phyloP scores from a whole-genome alignment of 2,329 filamentous ascomycete species.

The Tetracladium maxilliforme region DNA sequence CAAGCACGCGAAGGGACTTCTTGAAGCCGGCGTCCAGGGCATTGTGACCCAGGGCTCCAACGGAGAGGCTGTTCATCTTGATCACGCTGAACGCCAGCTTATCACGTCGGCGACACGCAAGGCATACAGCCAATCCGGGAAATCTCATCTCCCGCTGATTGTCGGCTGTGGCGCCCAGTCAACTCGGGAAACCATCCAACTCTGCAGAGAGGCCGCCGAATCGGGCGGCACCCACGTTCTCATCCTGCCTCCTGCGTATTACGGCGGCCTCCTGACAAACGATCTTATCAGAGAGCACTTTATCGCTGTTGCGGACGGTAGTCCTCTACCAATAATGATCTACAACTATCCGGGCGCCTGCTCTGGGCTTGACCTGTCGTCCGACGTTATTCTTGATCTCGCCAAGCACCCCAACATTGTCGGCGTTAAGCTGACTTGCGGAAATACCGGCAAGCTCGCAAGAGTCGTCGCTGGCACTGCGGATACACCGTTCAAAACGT shows the following conservation, averaged over 20 bases:
- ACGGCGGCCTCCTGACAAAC: constrained; percentile 37
- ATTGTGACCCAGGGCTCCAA: constrained; percentile 31
- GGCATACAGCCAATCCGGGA: constrained; percentile 43
- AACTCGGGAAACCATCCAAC: constrained; percentile 47
- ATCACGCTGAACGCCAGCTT: constrained; percentile 34
- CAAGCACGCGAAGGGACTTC: constrained; percentile 41
- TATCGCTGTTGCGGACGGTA: constrained; percentile 33
- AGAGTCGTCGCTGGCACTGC: constrained; percentile 25
- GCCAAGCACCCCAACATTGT: constrained; percentile 50
- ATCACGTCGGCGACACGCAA: constrained; percentile 44
- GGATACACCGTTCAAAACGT: constrained; percentile 41
- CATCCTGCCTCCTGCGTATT: constrained; percentile 56
- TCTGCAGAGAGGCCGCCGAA: constrained; percentile 45
- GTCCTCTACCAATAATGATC: constrained; percentile 33
- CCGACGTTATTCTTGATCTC: constrained; percentile 41
- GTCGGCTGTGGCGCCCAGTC: constrained; percentile 54
- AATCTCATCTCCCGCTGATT: constrained; percentile 42
- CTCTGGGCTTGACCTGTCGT: constrained; percentile 33
- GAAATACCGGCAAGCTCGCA: constrained; percentile 44
- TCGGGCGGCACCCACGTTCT: constrained; percentile 53
- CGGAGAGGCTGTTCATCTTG: constrained; percentile 27
- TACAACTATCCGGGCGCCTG: constrained; percentile 41
- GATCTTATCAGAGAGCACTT: constrained; percentile 42
- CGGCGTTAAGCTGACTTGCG: constrained; percentile 39
- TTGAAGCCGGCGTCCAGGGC: constrained; percentile 29